Base-by-base conservation (phyloP, 352 stramenopile genomes). In the Globisporangium rhizosaccharum region DNA sequence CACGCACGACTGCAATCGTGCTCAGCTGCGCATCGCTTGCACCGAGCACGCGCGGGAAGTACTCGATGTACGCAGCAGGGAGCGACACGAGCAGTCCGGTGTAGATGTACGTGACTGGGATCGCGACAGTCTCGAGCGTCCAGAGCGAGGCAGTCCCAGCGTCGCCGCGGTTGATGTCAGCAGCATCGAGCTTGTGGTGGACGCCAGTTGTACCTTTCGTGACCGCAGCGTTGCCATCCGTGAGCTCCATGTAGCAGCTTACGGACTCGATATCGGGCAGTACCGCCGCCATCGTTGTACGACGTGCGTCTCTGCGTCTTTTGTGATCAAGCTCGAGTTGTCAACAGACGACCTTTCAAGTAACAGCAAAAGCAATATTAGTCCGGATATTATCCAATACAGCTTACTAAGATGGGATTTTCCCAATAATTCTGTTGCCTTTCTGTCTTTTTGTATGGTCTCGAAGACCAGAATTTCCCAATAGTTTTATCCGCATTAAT, bases 41-140 rank as follows among this genome's bases (percentile, higher is more conserved):
- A 3, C 76, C 62, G 10, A 88, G 68, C 7, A 71, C 72, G 46
- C 82, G 72, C 2, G 82, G 82, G 51, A 88, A 94, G 66, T 72
- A 87, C 67, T 90, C 78, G 54, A 92, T 90, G 60, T 75, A 88
- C 49, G 84, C 79, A 57, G 75, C 71, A 10, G 84, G 84, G 12
- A 94, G 72, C 3, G 82, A 75, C 44, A 82, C 67, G 51, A 94
- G 70, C 4, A 94, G 49, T 6, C 80, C 84, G 10, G 80, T 87
- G 61, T 75, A 90, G 28, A 92, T 82, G 61, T 94, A 92, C 39
- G 80, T 88, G 58, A 92, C 61, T 12, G 82, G 84, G 57, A 93
- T 89, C 12, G 78, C 82, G 33, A 90, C 39, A 8, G 73, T 81
- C 51, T 78, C 66, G 2, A 63, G 44, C 39, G 69, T 71, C 73